Base-by-base conservation (phyloP, 2,329 filamentous ascomycete genomes). In the Diaporthe sp. region DNA sequence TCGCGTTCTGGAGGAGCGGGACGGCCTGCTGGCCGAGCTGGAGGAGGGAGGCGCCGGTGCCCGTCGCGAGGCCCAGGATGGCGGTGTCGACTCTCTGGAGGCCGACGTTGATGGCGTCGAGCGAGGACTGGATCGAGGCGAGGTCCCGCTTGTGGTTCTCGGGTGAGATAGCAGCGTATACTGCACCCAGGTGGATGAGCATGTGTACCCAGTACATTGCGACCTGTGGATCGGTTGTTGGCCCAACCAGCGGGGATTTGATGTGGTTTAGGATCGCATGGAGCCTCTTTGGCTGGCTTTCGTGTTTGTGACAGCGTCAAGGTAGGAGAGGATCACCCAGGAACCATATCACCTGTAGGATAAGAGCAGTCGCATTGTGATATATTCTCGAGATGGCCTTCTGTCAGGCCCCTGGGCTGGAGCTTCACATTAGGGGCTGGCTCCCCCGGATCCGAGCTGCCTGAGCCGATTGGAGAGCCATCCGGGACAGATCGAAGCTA, bases 21-120 rank as follows among this genome's bases (percentile, higher is more conserved):
- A 73, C 60, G 34, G 71, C 17, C 22, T 68, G 62, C 62, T 6
- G 3, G 44, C 71, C 39, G 60, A 61, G 44, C 71, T 44, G 31
- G 8, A 62, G 44, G 60, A 53, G 57, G 13, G 25, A 28, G 46
- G 51, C n/a, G 4, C 46, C 31, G 17, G 58, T 61, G 46, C 58
- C 58, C 7, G 15, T 4, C 3, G 71, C 34, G 44, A 73, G 46
- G 10, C 71, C 71, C 28, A 73, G 44, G 31, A 73, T 42, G 15
- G 71, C 71, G 3, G 57, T 73, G 60, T 73, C 71, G 44, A 73
- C n/a, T 15, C 28, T 57, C 17, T 62, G 44, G n/a, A 73, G 71
- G 34, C 71, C 71, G 34, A 42, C 60, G n/a, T 73, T 73, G 58
- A 73, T 44, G 71, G 71, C 51, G 58, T 73, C 71, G 2, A 73